Evolutionary conservation across 441 rosid species (phyloP).

Genomic region (Kokia cookei): DNA sequence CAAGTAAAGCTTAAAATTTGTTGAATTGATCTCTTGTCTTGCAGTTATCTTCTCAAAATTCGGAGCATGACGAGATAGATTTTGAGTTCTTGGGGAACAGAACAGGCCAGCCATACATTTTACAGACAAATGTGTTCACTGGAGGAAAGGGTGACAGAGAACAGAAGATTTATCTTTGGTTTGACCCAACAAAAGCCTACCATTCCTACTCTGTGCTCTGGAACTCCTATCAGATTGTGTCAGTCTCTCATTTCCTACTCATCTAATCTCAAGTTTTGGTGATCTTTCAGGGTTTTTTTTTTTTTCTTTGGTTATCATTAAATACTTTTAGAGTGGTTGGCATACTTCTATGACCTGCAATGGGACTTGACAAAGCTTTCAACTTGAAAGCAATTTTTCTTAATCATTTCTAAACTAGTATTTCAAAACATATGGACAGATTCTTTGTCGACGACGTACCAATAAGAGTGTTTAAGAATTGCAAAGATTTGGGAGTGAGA

Average conservation of each 20-base stretch:
- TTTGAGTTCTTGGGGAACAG: slow-evolving; percentile 42
- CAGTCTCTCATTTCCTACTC: neutral
- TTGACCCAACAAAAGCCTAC: neutral
- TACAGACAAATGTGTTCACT: neutral
- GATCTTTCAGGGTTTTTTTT: no score
- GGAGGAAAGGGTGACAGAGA: neutral
- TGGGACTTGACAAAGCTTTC: neutral
- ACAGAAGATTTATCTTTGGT: neutral
- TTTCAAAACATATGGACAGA: neutral
- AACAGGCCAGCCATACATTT: neutral
- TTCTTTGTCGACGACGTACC: neutral
- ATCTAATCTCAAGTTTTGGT: neutral
- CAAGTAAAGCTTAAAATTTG: neutral
- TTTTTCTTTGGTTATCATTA: no score
- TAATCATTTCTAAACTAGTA: neutral
- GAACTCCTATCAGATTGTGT: neutral
- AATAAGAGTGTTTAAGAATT: neutral
- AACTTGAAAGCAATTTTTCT: neutral
- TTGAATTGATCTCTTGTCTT: neutral
- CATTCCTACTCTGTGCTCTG: neutral
- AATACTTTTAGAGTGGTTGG: neutral
- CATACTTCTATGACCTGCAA: neutral
- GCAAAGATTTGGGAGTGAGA: neutral
- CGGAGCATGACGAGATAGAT: slow-evolving; percentile 43
- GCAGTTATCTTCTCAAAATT: slow-evolving; percentile 34